Base-by-base conservation (phyloP, 805 yeast genomes). In the Ogataea allantospora region DNA sequence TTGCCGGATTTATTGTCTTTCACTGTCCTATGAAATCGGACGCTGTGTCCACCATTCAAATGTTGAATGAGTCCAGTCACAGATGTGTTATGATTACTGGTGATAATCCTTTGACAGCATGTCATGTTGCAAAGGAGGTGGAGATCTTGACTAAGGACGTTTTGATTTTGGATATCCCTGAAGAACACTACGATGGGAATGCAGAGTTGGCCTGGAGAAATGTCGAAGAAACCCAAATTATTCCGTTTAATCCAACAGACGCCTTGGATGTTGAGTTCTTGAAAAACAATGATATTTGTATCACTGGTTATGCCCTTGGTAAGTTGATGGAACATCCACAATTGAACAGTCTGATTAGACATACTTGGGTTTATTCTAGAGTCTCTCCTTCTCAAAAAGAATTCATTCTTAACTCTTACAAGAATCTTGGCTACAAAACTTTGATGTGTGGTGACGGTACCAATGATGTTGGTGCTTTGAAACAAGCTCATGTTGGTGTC, bases 401-500 rank as follows among this genome's bases (percentile, higher is more conserved):
- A 65, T 88, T 83, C 50, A 80, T 93, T 53, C 71, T 93, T 55
- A 82, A 80, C 45, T 76, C 88, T 25, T 76, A 87, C 61, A 93
- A 91, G 63, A 81, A 78, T 46, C 74, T 87, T 60, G 96, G 96
- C 17, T 93, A 91, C 66, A 83, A 78, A 57, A 93, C 98, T 16
- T 74, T 93, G 54, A 93, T 93, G 99, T 93, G 99, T 67, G 99
- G 99, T 72, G 99, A 93, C 67, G 99, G 99, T 66, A 93, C 99
- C n/a, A 93, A 93, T 60, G 99, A 93, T 71, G 99, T 93, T 34
- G 99, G 99, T 65, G 99, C 99, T 38, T 77, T 93, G 66, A 93
- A 93, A 64, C 98, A 93, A 69, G 98, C 99, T 2, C 95, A 93
- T 58, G 83, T 93, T 57, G 99, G 99, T 71, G 86, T 93, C 60